phyloP scores from a whole-genome alignment of 1,284 basidiomycete genomes.

The Ganoderma resinaceum region DNA sequence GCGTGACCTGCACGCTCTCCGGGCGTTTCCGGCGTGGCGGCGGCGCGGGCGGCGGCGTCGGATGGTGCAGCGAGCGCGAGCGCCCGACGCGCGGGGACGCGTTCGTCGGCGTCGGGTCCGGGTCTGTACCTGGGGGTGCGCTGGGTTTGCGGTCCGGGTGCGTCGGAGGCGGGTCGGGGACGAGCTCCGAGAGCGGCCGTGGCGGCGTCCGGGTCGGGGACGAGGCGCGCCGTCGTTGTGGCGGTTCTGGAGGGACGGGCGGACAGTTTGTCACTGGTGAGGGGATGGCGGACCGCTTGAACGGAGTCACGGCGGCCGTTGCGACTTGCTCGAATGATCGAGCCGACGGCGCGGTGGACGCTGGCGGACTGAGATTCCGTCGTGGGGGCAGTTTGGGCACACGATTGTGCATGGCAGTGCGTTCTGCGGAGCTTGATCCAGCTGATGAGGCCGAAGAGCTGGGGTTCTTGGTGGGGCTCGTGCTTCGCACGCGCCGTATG shows the following conservation, averaged over 20 bases:
- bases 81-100: conserved; percentile 51
- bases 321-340: conserved; percentile 51
- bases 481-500: conserved; percentile 37
- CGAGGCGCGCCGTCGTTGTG: conserved; percentile 32
- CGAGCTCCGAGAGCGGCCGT: conserved; percentile 36
- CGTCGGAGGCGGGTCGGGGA: conserved; percentile 52
- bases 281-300: conserved; percentile 16
- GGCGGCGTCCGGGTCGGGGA: conserved; percentile 35
- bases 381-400: conserved; percentile 44
- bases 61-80: conserved; percentile 63
- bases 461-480: conserved; percentile 38
- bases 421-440: conserved; percentile 26
- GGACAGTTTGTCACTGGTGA: conserved; percentile 11
- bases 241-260: conserved; percentile 22
- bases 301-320: conserved; percentile 41
- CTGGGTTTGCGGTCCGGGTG: conserved; percentile 63
- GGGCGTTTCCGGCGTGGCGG: conserved; percentile 58
- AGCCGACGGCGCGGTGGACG: conserved; percentile 42
- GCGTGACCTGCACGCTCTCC: conserved; percentile 64
- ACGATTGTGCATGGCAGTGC: conserved; percentile 23
- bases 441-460: conserved; percentile 29
- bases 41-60: conserved; percentile 51
- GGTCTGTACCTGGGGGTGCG: conserved; percentile 22
- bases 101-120: conserved; percentile 36
- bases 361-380: conserved; percentile 38